A percentile compares a stretch with the other conserved stretches of the same genome.
Evolutionary conservation across 345 rosid genomes (phyloP).

Genomic region (Abelmoschus esculentus): DNA sequence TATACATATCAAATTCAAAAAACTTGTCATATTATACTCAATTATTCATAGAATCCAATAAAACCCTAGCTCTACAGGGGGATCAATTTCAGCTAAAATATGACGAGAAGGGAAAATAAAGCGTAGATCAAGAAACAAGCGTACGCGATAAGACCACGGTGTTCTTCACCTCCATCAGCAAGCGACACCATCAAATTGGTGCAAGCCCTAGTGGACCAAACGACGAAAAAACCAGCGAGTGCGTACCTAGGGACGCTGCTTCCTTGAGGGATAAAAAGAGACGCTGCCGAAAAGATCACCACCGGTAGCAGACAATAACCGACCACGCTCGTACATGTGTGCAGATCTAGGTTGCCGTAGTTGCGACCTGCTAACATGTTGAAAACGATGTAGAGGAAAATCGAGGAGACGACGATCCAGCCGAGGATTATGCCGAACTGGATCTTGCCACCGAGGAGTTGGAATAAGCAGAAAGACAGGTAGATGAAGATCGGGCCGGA

Average conservation of each 20-base stretch:
- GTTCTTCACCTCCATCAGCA: slow-evolving; percentile 90
- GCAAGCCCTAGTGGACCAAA: slow-evolving; percentile 81
- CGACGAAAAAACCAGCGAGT: slow-evolving; percentile 52
- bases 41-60: too few species aligned
- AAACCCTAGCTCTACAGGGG: too few species aligned
- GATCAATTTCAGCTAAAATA: slow-evolving; percentile 34
- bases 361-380: slow-evolving; percentile 88
- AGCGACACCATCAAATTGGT: slow-evolving; percentile 65
- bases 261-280: slow-evolving; percentile 69
- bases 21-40: too few species aligned
- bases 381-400: slow-evolving; percentile 75
- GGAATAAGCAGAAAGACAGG: slow-evolving; percentile 73
- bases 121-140: slow-evolving; percentile 93
- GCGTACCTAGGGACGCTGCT: slow-evolving; percentile 38
- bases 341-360: slow-evolving; percentile 69
- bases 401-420: slow-evolving; percentile 89
- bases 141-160: slow-evolving; percentile 78
- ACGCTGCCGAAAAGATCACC: slow-evolving; percentile 66
- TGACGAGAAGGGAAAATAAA: slow-evolving; percentile 83
- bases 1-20: neutral
- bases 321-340: slow-evolving; percentile 82
- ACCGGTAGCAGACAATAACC: slow-evolving; percentile 81
- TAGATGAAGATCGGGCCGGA: slow-evolving; percentile 82
- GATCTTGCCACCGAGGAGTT: slow-evolving; percentile 83
- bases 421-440: slow-evolving; percentile 87